Evolutionary conservation across 257 asterid genomes (phyloP).

Genomic region (Nicotiana tomentosiformis): DNA sequence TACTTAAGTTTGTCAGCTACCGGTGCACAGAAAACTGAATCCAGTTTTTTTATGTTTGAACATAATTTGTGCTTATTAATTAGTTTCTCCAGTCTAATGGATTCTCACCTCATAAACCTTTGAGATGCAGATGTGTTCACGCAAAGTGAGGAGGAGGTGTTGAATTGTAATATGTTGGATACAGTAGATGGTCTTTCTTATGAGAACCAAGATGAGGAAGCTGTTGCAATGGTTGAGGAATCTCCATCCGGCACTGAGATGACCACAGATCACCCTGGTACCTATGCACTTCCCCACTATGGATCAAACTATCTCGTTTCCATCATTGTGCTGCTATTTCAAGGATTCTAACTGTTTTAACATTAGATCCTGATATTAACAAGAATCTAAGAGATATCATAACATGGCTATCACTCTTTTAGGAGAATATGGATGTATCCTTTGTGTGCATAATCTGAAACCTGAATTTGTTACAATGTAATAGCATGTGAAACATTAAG

Average conservation of each 20-base stretch:
- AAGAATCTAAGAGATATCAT: background rate
- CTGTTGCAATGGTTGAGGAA: slow-evolving; percentile 63
- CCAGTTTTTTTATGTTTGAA: background rate
- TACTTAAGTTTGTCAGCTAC: background rate
- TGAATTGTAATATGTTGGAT: slow-evolving; percentile 48
- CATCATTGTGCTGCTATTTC: background rate
- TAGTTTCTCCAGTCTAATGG: slow-evolving; percentile 1
- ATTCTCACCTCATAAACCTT: slow-evolving; percentile 2
- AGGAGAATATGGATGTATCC: background rate
- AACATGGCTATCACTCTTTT: background rate
- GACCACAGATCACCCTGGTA: slow-evolving; percentile 34
- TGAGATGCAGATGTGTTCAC: slow-evolving; percentile 35
- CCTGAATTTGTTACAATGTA: background rate
- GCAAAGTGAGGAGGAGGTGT: slow-evolving; percentile 56
- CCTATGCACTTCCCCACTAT: background rate
- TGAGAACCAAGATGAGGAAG: slow-evolving; percentile 67
- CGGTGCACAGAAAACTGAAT: background rate
- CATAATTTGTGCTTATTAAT: background rate
- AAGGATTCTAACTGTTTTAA: background rate
- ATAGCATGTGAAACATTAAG: background rate
- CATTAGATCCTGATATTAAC: background rate
- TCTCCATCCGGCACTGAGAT: slow-evolving; percentile 32
- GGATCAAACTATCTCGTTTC: background rate
- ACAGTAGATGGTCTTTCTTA: slow-evolving; percentile 49
- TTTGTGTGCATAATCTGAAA: background rate